Evolutionary conservation across 345 rosid genomes (phyloP), one percentile per base, ranked within the genome.

Genomic region (Gossypium australe): DNA sequence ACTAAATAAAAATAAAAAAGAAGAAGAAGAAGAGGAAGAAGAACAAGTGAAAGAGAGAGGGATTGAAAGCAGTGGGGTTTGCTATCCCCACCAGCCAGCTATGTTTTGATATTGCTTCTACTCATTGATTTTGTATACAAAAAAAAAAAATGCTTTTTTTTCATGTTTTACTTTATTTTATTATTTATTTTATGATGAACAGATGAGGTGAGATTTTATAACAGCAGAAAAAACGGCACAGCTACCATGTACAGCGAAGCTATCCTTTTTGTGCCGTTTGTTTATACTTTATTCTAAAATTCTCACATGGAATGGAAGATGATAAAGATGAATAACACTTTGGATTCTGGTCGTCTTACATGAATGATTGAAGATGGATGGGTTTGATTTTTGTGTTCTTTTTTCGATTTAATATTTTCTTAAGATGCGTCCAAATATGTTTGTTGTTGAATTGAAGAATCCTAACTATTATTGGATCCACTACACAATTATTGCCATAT

Each of bases 31-130:
- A 17, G 20, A 1, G 7, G 16, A 59, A 16, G 25, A 24, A 24
- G 27, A 2, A 27, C 60, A 27, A 45, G 51, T 12, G 17, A 47
- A 7, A 43, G 11, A 9, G 53, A 11, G n/a, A 66, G 53, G 13
- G n/a, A 59, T 25, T 86, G 73, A 75, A 75, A 73, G 75, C 58
- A 71, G 89, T 83, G 85, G 80, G 84, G 86, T 4, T 75, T 74
- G 80, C 63, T 41, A 75, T 82, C 79, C 85, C 86, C 85, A 81
- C 87, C 84, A 77, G 82, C 86, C 86, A 87, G 87, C 86, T 82
- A 80, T 71, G 84, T 83, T 34, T 34, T 83, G 85, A 84, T 82
- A 78, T 78, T 76, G 78, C 89, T 80, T 81, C 84, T 74, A 44
- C 53, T 29, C 72, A 17, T 2, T 59, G 45, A 47, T 60, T 68